These are phyloP conservation scores for Pichia sporocuriosa DNA, from an alignment of 805 yeast genomes.

Conservation along the genomic window DNA sequence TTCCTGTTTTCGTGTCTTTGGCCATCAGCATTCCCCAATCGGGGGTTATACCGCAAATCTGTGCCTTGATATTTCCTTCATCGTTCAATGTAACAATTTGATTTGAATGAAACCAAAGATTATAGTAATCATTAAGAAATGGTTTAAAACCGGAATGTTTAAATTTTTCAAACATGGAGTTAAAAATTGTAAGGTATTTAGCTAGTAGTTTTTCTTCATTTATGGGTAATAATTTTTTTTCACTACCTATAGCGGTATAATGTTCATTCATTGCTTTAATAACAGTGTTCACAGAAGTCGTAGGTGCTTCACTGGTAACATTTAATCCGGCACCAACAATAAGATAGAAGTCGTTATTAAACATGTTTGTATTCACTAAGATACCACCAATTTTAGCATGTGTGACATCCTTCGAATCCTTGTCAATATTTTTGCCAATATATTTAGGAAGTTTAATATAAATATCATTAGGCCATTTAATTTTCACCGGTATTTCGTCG, in stretches of 20 bases:
- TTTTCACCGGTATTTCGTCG: conserved; percentile 66
- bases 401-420: conserved; percentile 43
- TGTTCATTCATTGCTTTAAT: conserved; percentile 53
- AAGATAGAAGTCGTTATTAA: conserved; percentile 52
- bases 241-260: conserved; percentile 35
- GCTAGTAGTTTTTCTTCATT: conserved; percentile 55
- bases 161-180: conserved; percentile 54
- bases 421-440: conserved; percentile 26
- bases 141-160: conserved; percentile 57
- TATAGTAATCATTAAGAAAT: conserved; percentile 65
- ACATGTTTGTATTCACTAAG: conserved; percentile 68
- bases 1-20: conserved; percentile 60
- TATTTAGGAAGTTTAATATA: conserved; percentile 66
- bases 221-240: conserved; percentile 18
- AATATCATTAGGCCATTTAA: conserved; percentile 97
- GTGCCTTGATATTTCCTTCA: conserved; percentile 43
- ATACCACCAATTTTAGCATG: conserved; percentile 80
- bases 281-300: conserved; percentile 77
- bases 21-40: conserved; percentile 83
- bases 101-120: conserved; percentile 76
- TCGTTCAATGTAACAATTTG: conserved; percentile 63
- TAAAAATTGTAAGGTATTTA: conserved; percentile 56
- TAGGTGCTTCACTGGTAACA: conserved; percentile 79
- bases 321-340: conserved; percentile 88
- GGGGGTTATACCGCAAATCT: conserved; percentile 70